These are phyloP conservation scores for Catunica adiposa DNA, from an alignment of 2,329 filamentous ascomycete genomes.

Conservation along the genomic window DNA sequence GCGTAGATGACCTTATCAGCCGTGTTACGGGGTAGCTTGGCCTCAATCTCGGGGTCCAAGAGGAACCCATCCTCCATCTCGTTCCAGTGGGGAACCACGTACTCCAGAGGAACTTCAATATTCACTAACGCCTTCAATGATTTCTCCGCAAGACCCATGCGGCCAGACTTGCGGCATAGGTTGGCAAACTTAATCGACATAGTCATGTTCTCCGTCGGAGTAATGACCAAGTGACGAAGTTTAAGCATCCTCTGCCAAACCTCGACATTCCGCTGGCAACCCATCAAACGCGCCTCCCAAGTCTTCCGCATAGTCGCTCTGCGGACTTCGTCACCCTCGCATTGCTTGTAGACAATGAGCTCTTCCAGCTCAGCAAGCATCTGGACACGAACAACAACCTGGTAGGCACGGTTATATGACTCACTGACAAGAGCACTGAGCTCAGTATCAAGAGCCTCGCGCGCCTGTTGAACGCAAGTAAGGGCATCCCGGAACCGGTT, in stretches of 20 bases:
- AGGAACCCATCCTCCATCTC: conserved; percentile 20
- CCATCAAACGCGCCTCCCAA: conserved; percentile 89
- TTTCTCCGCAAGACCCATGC: conserved; percentile 89
- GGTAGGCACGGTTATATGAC: conserved; percentile 93
- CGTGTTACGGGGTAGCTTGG: conserved; percentile 25
- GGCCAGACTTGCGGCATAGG: conserved; percentile 86
- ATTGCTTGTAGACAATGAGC: conserved; percentile 94
- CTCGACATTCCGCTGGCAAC: conserved; percentile 92
- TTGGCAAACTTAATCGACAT: conserved; percentile 99
- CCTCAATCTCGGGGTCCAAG: conserved; percentile 16
- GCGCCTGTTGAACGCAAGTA: conserved; percentile 76
- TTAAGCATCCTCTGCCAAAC: conserved; percentile 98
- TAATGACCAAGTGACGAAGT: conserved; percentile 79
- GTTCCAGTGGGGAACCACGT: conserved; percentile 43
- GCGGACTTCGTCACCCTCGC: conserved; percentile 63
- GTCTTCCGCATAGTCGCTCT: conserved; percentile 81
- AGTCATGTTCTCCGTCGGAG: conserved; percentile 82
- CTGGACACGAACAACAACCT: conserved; percentile 94
- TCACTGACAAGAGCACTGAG: conserved; percentile 93
- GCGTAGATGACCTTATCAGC: conserved; percentile 80
- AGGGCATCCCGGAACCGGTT: conserved; percentile 89
- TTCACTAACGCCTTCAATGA: conserved; percentile 82
- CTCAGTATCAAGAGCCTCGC: conserved; percentile 88
- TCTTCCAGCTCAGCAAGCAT: conserved; percentile 98
- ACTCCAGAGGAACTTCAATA: conserved; percentile 45